Evolutionary conservation across 129 eudicot species (phyloP).

Genomic region (Calendula officinalis): DNA sequence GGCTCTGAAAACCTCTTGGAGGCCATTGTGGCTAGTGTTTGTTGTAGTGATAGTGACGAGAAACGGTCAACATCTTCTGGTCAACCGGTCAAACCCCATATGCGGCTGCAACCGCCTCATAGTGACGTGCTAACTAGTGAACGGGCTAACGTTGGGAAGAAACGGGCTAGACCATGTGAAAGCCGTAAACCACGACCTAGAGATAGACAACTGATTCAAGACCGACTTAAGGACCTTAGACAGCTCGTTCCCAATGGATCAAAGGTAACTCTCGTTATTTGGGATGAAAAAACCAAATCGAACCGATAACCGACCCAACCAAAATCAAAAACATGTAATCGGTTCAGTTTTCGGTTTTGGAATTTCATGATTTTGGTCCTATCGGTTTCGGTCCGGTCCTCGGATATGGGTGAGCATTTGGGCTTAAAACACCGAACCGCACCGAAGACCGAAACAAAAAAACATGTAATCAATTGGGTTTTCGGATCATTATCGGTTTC

Average conservation of each 20-base stretch:
- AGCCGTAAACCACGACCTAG: slow-evolving; percentile 72
- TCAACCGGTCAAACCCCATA: slow-evolving; percentile 34
- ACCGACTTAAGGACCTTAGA: slow-evolving; percentile 77
- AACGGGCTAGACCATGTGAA: slow-evolving; percentile 80
- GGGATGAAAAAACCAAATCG: too few relatives aligned
- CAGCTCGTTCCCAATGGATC: slow-evolving; percentile 94
- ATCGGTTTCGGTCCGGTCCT: too few relatives aligned
- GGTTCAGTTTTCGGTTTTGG: too few relatives aligned
- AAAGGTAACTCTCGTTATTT: slow-evolving; percentile 59
- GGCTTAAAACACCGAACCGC: too few relatives aligned
- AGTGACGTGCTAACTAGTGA: slow-evolving; percentile 43
- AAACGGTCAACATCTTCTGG: slow-evolving; percentile 37
- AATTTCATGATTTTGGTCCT: too few relatives aligned
- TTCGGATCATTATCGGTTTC: too few relatives aligned
- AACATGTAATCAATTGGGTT: too few relatives aligned
- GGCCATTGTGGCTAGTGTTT: slow-evolving; percentile 77
- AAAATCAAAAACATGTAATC: too few relatives aligned
- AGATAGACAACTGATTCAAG: slow-evolving; percentile 91
- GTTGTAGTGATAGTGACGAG: slow-evolving; percentile 37
- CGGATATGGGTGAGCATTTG: too few relatives aligned
- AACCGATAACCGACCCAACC: too few relatives aligned
- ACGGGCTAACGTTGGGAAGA: slow-evolving; percentile 43
- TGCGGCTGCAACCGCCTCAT: slow-evolving; percentile 41
- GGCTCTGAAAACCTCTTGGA: slow-evolving; percentile 70
- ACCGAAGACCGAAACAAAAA: too few relatives aligned